Evolutionary conservation across 495 filamentous ascomycete genomes (phyloP), one percentile per base, ranked within the genome.

Genomic region (Penicillium psychrofluorescens): DNA sequence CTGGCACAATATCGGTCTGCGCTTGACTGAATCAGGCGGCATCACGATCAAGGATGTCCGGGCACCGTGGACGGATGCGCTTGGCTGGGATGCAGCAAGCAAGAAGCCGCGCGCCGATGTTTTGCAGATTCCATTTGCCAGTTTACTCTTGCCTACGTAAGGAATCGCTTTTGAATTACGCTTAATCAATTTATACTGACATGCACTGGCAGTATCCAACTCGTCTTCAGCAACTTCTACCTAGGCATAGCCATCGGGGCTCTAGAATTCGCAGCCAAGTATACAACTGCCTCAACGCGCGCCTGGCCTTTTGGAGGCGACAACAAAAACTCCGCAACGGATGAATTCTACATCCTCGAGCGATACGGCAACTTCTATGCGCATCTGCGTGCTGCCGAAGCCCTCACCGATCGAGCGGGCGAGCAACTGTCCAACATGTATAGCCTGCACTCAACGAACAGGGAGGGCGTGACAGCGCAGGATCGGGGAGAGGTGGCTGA

Each of bases 191-290:
- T 16, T 16, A 16, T 22, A 22, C 22, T 22, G 22, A 22, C 22
- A 3, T 22, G 22, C 4, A 6, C 4, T 6, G 22, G 22, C 12
- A 67, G 56, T 10, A 78, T 82, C 49, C 78, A 81, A 49, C 71
- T 81, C 1, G 74, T 80, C 44, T 83, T 81, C 60, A 65, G 63
- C 45, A 80, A 80, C 51, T 79, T 83, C 56, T 80, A 83, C 54
- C 63, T 81, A 11, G 78, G 78, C 31, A 80, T 81, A 40, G 73
- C 77, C 2, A 62, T 67, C 8, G 78, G 78, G 0, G 69, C 74
- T 1, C 59, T 80, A 4, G 57, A 69, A 11, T 67, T 65, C 42
- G 74, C 75, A 12, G 45, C 62, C 4, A 62, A 67, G 38, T 81
- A 81, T 53, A 81, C 79, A 2, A 48, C 43, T 6, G 63, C 53